Conservation (phyloP, 2,329 filamentous ascomycete species). For the Fusarium nodosum region DNA sequence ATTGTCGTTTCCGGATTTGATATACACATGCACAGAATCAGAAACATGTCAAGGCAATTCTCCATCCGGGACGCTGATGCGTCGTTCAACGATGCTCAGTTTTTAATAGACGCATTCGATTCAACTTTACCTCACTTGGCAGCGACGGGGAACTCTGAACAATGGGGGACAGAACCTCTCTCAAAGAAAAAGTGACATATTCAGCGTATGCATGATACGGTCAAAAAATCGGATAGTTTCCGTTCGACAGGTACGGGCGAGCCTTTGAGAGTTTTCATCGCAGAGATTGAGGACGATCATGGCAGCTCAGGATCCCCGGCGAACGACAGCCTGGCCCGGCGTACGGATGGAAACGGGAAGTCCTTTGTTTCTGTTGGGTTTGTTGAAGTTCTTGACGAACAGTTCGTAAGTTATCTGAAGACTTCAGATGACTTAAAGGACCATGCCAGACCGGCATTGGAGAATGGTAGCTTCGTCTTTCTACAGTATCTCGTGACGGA, state of each 20-base stretch:
- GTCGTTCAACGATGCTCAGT: conserved; percentile 47
- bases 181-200: conserved; percentile 44
- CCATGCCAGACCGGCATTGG: conserved; percentile 21
- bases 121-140: conserved; percentile 50
- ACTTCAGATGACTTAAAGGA: conserved; percentile 24
- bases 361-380: conserved; percentile 34
- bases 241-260: conserved; percentile 42
- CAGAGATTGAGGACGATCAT: conserved; percentile 44
- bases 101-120: conserved; percentile 52
- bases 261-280: conserved; percentile 48
- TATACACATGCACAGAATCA: not conserved
- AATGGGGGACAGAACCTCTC: conserved; percentile 50
- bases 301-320: conserved; percentile 10
- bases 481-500: conserved; percentile 36
- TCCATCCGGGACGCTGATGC: conserved; percentile 44
- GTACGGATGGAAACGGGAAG: conserved; percentile 34
- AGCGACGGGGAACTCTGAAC: conserved; percentile 47
- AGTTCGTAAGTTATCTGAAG: conserved; percentile 31
- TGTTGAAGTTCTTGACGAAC: conserved; percentile 18
- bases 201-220: conserved; percentile 39
- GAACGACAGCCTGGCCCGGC: conserved; percentile 28
- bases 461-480: conserved; percentile 36
- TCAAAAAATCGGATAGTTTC: conserved; percentile 47
- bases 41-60: conserved; percentile 42
- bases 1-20: not conserved